Evolutionary conservation across 2,329 filamentous ascomycete genomes (phyloP).

Genomic region (Paecilomyces sp.): DNA sequence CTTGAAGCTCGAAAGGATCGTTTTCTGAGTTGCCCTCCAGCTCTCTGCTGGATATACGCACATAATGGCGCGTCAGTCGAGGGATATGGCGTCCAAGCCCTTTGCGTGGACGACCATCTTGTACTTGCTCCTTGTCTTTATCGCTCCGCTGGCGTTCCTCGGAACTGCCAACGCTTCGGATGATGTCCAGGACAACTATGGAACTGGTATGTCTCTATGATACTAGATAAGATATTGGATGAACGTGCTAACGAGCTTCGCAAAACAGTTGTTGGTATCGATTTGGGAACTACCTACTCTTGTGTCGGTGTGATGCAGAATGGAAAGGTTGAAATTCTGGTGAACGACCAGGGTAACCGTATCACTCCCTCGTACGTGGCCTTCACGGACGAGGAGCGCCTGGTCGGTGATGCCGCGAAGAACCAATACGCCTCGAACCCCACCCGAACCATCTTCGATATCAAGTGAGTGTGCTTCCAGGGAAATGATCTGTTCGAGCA

Average conservation of each 20-base stretch:
- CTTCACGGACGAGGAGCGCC: conserved; percentile 92
- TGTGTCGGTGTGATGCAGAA: conserved; percentile 96
- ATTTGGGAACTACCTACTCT: conserved; percentile 80
- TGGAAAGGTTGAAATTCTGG: conserved; percentile 90
- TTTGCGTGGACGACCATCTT: conserved; percentile 82
- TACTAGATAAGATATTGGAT: background rate
- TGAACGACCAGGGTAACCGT: conserved; percentile 95
- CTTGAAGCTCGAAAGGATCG: background rate
- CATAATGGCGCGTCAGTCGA: conserved; percentile 54
- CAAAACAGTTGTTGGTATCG: conserved; percentile 75
- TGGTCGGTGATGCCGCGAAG: conserved; percentile 96
- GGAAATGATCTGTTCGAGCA: background rate
- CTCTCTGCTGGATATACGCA: conserved; percentile 8
- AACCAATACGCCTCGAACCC: conserved; percentile 85
- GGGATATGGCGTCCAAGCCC: conserved; percentile 59
- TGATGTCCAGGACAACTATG: conserved; percentile 61
- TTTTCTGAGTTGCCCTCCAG: conserved; percentile 3
- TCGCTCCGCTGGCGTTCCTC: conserved; percentile 76
- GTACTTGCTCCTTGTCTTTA: conserved; percentile 85
- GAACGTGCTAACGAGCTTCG: conserved; percentile 7
- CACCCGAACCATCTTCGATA: conserved; percentile 66
- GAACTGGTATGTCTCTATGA: conserved; percentile 50
- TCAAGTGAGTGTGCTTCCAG: conserved; percentile 61
- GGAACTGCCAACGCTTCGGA: conserved; percentile 65
- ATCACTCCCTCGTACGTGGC: conserved; percentile 93